These are phyloP conservation scores for Claviceps spartinae DNA, from an alignment of 2,329 filamentous ascomycete species.

Conservation along the genomic window DNA sequence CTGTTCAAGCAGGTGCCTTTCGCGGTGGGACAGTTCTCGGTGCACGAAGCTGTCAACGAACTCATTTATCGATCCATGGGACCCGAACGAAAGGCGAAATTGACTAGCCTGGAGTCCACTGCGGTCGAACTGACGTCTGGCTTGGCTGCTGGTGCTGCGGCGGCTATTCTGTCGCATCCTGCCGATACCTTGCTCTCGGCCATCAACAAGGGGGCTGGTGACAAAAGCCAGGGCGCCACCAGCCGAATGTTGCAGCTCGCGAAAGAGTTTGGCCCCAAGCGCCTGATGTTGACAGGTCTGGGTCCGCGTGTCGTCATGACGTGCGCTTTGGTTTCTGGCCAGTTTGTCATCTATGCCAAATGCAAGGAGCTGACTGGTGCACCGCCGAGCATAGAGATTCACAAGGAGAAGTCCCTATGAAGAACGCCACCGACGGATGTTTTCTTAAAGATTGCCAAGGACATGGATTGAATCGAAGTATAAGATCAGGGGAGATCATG, in stretches of 20 bases:
- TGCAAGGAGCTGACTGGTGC: constrained; percentile 39
- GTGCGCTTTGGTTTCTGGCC: constrained; percentile 36
- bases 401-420: constrained; percentile 28
- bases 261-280: constrained; percentile 34
- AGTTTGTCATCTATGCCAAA: constrained; percentile 43
- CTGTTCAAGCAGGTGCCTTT: constrained; percentile 86
- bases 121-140: constrained; percentile 76
- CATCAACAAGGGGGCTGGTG: constrained; percentile 41
- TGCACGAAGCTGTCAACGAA: constrained; percentile 80
- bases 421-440: background rate
- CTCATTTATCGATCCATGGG: constrained; percentile 58
- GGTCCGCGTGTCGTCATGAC: constrained; percentile 41
- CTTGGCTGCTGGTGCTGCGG: constrained; percentile 76
- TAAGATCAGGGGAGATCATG: no score
- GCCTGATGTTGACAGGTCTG: constrained; percentile 32
- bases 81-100: constrained; percentile 47
- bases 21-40: constrained; percentile 88
- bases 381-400: constrained; percentile 37
- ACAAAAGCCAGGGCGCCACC: constrained; percentile 32
- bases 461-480: no score
- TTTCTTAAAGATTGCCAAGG: no score
- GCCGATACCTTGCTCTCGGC: constrained; percentile 53
- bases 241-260: constrained; percentile 39
- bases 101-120: constrained; percentile 61
- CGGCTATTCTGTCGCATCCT: constrained; percentile 78